A percentile compares a stretch with the other conserved stretches of the same genome.
Conservation (phyloP, 495 filamentous ascomycete species). For the Filosporella fistucella region DNA sequence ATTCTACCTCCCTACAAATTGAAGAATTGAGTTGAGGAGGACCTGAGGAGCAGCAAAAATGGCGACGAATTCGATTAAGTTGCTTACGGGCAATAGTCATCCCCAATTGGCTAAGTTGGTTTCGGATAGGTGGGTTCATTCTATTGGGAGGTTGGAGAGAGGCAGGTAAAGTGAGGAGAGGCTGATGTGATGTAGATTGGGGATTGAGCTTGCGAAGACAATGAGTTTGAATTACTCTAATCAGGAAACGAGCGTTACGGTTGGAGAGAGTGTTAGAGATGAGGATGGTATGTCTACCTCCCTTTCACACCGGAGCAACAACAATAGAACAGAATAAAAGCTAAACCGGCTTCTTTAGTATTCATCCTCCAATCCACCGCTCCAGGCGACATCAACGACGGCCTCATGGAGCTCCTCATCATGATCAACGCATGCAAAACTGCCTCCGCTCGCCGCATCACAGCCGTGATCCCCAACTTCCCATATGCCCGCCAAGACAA, state of each 20-base stretch:
- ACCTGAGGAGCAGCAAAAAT: no score
- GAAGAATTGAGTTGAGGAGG: no score
- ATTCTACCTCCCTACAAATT: no score
- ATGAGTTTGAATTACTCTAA: conserved; percentile 96
- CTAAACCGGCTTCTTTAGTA: conserved; percentile 42
- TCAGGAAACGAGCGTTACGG: conserved; percentile 94
- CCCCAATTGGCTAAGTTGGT: conserved; percentile 85
- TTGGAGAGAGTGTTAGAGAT: conserved; percentile 94
- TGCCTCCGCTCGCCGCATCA: conserved; percentile 89
- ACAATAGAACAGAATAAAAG: background rate
- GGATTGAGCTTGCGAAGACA: conserved; percentile 89
- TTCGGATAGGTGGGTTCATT: conserved; percentile 66
- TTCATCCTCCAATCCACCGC: conserved; percentile 96
- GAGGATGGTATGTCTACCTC: conserved; percentile 67
- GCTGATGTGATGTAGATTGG: conserved; percentile 53
- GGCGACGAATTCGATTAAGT: conserved; percentile 89
- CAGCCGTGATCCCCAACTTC: conserved; percentile 91
- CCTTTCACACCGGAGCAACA: background rate
- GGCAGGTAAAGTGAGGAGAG: conserved; percentile 15
- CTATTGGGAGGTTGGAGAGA: background rate
- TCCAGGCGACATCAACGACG: conserved; percentile 97
- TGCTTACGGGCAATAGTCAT: conserved; percentile 94
- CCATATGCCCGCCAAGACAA: conserved; percentile 99
- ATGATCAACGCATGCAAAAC: conserved; percentile 99
- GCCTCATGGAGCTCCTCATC: conserved; percentile 96